These are phyloP conservation scores for Trichosanthes cucumerina DNA, from an alignment of 306 rosid genomes.

Conservation along the genomic window DNA sequence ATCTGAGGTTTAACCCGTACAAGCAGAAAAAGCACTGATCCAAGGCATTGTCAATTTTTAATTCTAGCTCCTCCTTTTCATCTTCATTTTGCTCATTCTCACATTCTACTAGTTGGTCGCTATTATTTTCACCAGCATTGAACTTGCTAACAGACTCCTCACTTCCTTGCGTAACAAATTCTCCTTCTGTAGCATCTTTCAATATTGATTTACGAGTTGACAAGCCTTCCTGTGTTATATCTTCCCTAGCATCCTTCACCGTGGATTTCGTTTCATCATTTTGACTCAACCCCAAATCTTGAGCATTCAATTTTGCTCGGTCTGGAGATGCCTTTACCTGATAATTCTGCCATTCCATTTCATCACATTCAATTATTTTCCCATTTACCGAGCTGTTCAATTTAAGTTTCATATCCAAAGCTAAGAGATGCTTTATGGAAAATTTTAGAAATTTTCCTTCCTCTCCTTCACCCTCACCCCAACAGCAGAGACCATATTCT, in stretches of 20 bases:
- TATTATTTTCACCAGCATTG: conserved; percentile 30
- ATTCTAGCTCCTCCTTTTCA: conserved; percentile 87
- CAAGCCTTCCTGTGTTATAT: conserved; percentile 26
- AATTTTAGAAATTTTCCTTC: conserved; percentile 91
- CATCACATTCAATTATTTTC: conserved; percentile 36
- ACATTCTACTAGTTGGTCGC: conserved; percentile 38
- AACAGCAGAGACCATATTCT: conserved; percentile 92
- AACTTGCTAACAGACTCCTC: conserved; percentile 32
- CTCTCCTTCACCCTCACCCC: conserved; percentile 65
- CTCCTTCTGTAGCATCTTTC: conserved; percentile 37
- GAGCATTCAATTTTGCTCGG: conserved; percentile 33
- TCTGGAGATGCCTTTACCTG: conserved; percentile 31
- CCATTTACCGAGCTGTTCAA: conserved; percentile 36
- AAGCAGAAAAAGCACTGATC: conserved; percentile 95
- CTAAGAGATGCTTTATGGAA: conserved; percentile 89
- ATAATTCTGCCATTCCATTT: conserved; percentile 35
- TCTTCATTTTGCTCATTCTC: conserved; percentile 61
- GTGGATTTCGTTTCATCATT: conserved; percentile 29
- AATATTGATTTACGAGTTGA: conserved; percentile 29
- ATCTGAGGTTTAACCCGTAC: conserved; percentile 83
- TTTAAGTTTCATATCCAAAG: conserved; percentile 85
- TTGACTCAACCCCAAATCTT: conserved; percentile 35
- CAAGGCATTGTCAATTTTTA: conserved; percentile 68
- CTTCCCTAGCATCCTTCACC: conserved; percentile 36
- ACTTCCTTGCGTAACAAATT: conserved; percentile 30